Evolutionary conservation across 371 early-diverging fungal genomes (phyloP).

Genomic region (Mortierella sp.): DNA sequence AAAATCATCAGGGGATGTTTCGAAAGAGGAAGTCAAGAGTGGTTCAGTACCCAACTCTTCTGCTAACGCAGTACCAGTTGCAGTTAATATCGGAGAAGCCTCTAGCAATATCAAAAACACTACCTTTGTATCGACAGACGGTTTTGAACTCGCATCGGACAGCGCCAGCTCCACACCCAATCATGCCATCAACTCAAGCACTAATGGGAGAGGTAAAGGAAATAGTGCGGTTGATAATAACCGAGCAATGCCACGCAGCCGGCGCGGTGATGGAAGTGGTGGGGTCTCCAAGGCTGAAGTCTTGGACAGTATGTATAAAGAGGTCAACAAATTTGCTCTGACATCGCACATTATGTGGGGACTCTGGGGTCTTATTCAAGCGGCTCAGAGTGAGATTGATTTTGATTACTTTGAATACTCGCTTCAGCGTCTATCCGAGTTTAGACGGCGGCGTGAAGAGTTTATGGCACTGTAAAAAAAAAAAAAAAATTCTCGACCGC

Average conservation of each 20-base stretch:
- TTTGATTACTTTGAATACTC: slow-evolving; percentile 85
- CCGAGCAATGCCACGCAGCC: slow-evolving; percentile 2
- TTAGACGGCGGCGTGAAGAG: slow-evolving; percentile 44
- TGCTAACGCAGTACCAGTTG: no score
- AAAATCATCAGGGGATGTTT: slow-evolving; percentile 4
- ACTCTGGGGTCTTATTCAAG: slow-evolving; percentile 88
- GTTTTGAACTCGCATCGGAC: neutral
- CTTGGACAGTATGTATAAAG: slow-evolving; percentile 49
- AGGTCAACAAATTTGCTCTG: slow-evolving; percentile 65
- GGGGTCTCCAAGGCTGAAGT: slow-evolving; percentile 49
- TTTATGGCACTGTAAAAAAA: slow-evolving; percentile 39
- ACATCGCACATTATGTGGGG: slow-evolving; percentile 85
- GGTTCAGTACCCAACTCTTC: neutral
- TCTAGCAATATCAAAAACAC: slow-evolving; percentile 10
- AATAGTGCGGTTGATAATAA: slow-evolving; percentile 27
- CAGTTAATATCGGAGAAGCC: neutral
- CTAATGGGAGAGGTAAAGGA: slow-evolving; percentile 10
- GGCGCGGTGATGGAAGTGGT: slow-evolving; percentile 27
- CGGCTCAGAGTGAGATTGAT: slow-evolving; percentile 81
- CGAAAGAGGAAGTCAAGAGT: neutral
- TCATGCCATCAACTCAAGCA: slow-evolving; percentile 7
- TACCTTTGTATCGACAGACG: slow-evolving; percentile 7
- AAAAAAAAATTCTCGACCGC: no score
- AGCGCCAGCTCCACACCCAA: neutral
- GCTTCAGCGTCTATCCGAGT: slow-evolving; percentile 67